phyloP scores from a whole-genome alignment of 306 rosid species.

The Arachis hypogaea region DNA sequence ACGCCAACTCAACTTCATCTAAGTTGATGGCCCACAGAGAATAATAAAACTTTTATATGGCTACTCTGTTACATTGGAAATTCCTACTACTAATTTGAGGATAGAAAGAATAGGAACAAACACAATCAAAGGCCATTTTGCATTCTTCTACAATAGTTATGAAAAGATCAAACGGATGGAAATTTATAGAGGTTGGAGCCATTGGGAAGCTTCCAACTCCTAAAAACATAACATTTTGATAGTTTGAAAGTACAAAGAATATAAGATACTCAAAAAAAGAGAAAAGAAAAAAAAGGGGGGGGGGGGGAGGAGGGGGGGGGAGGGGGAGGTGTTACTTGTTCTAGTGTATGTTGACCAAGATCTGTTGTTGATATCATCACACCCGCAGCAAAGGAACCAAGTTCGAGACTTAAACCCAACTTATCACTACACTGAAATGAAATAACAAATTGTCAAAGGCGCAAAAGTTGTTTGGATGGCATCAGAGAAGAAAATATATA shows the following conservation, averaged over 20 bases:
- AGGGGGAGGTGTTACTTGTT: slow-evolving; percentile 58
- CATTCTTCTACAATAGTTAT: neutral
- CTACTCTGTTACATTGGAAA: neutral
- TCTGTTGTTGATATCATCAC: slow-evolving; percentile 98
- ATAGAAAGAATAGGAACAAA: neutral
- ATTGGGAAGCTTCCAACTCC: slow-evolving; percentile 39
- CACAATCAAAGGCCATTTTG: neutral
- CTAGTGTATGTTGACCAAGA: slow-evolving; percentile 98
- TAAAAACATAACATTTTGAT: slow-evolving; percentile 21
- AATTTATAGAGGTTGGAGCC: slow-evolving; percentile 10
- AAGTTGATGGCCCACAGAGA: neutral
- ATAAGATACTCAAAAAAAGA: slow-evolving; percentile 30
- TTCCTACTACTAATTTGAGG: neutral
- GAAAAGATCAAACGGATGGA: neutral
- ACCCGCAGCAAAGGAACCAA: slow-evolving; percentile 99
- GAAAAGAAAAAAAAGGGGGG: too few species aligned
- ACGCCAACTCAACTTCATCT: neutral
- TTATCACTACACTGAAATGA: slow-evolving; percentile 95
- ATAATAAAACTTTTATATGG: neutral
- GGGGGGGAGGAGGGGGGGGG: too few species aligned
- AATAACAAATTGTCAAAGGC: slow-evolving; percentile 38
- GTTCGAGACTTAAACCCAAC: slow-evolving; percentile 93
- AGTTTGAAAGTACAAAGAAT: slow-evolving; percentile 30
- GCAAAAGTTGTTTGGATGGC: slow-evolving; percentile 32
- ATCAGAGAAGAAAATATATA: neutral